Percentiles rank a stretch among this genome's conserved stretches.
Evolutionary conservation across 1,284 basidiomycete genomes (phyloP).

Genomic region (Quambalaria eucalypti): DNA sequence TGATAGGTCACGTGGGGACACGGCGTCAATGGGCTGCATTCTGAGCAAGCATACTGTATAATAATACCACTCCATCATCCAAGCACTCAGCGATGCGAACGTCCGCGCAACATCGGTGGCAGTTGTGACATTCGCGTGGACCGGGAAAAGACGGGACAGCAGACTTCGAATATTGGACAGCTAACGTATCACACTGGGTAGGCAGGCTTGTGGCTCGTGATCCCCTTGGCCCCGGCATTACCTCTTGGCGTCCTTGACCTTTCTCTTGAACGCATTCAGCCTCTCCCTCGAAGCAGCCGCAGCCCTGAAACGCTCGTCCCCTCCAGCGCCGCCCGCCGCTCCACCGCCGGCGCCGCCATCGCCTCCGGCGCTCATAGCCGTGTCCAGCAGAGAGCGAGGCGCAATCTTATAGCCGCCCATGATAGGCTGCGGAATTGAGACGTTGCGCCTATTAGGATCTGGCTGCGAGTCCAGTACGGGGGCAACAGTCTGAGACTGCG

Average conservation of each 20-base stretch:
- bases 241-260: conserved; percentile 1
- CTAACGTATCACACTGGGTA: too few species aligned
- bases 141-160: too few species aligned
- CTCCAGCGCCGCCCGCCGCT: background rate
- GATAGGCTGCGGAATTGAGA: background rate
- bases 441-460: background rate
- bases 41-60: too few species aligned
- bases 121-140: too few species aligned
- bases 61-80: too few species aligned
- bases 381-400: background rate
- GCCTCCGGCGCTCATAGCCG: background rate
- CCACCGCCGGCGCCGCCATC: background rate
- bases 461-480: background rate
- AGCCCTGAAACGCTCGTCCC: background rate
- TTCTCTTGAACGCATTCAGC: conserved; percentile 2
- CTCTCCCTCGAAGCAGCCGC: background rate
- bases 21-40: too few species aligned
- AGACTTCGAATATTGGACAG: too few species aligned
- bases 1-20: too few species aligned
- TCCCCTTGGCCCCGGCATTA: too few species aligned
- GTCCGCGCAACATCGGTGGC: too few species aligned
- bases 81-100: too few species aligned
- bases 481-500: background rate
- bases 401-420: background rate
- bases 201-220: too few species aligned